Percentiles rank a stretch among this genome's conserved stretches.
Evolutionary conservation across 116 monocot species (phyloP).

Genomic region (Papilionanthe hybrid): DNA sequence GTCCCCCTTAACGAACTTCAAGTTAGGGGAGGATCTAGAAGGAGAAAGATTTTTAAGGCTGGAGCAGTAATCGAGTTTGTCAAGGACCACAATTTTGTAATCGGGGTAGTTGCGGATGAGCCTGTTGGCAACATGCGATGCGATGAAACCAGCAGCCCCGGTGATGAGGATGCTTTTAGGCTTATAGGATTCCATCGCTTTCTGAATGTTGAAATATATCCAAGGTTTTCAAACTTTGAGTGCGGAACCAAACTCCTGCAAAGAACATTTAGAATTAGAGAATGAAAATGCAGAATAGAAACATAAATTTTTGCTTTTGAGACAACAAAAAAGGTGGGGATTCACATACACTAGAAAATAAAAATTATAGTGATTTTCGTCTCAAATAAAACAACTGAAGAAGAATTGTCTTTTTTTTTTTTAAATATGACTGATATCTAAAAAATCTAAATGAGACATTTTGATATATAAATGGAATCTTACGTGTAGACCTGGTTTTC

Average conservation of each 20-base stretch:
- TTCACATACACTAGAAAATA: no score
- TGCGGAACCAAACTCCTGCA: not conserved
- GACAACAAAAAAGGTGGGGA: not conserved
- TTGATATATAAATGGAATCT: no score
- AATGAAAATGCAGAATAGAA: not conserved
- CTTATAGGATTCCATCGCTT: slow-evolving; percentile 7
- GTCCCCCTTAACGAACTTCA: slow-evolving; percentile 21
- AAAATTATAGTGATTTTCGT: no score
- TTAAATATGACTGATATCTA: no score
- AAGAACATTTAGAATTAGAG: not conserved
- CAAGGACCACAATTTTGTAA: slow-evolving; percentile 25
- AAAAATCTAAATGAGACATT: no score
- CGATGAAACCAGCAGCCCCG: slow-evolving; percentile 26
- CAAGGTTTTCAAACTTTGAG: not conserved
- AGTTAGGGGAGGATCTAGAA: slow-evolving; percentile 12
- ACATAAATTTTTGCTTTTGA: not conserved
- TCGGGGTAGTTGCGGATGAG: slow-evolving; percentile 16
- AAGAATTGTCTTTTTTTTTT: no score
- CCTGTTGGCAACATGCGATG: slow-evolving; percentile 21
- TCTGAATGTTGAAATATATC: not conserved
- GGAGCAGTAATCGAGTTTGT: slow-evolving; percentile 27
- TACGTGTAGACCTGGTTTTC: no score
- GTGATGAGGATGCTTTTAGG: slow-evolving; percentile 25
- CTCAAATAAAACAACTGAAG: no score
- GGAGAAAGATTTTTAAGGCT: slow-evolving; percentile 18